Evolutionary conservation across 305 asterid species (phyloP).

Genomic region (Withania somnifera): DNA sequence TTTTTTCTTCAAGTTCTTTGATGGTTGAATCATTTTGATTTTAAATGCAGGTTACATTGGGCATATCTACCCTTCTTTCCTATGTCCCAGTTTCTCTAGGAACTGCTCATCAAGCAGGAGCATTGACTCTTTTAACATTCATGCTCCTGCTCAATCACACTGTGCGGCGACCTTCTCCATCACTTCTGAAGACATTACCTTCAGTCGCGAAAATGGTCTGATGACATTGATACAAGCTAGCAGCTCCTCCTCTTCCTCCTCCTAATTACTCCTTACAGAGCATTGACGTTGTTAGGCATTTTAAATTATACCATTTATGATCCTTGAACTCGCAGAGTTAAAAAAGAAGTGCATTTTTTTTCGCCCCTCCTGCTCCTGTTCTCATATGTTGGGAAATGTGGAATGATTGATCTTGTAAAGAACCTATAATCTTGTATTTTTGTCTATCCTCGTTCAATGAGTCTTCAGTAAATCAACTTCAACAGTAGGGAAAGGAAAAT

Average conservation of each 20-base stretch:
- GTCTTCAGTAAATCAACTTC: not conserved
- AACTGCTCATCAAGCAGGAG: slow-evolving; percentile 94
- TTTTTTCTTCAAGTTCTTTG: not conserved
- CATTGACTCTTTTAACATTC: slow-evolving; percentile 63
- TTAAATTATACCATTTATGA: not conserved
- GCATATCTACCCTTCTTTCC: slow-evolving; percentile 65
- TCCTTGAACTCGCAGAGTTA: not conserved
- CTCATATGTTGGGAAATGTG: not conserved
- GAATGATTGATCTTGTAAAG: not conserved
- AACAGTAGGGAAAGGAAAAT: not conserved
- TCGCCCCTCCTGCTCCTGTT: not conserved
- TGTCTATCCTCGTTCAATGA: not conserved
- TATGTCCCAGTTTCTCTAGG: slow-evolving; percentile 90
- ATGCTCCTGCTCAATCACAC: slow-evolving; percentile 88
- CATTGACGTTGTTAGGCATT: not conserved
- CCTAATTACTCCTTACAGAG: not conserved
- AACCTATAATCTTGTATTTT: not conserved
- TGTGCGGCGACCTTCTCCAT: slow-evolving; percentile 60
- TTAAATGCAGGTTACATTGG: slow-evolving; percentile 56
- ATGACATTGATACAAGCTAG: not conserved
- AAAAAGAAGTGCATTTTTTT: not conserved
- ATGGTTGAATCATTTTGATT: slow-evolving; percentile 2
- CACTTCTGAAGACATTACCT: slow-evolving; percentile 72
- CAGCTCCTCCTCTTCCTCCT: no score
- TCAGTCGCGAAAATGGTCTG: slow-evolving; percentile 32